These are phyloP conservation scores for Hemerocallis citrina DNA, from an alignment of 106 monocot genomes.

Conservation along the genomic window DNA sequence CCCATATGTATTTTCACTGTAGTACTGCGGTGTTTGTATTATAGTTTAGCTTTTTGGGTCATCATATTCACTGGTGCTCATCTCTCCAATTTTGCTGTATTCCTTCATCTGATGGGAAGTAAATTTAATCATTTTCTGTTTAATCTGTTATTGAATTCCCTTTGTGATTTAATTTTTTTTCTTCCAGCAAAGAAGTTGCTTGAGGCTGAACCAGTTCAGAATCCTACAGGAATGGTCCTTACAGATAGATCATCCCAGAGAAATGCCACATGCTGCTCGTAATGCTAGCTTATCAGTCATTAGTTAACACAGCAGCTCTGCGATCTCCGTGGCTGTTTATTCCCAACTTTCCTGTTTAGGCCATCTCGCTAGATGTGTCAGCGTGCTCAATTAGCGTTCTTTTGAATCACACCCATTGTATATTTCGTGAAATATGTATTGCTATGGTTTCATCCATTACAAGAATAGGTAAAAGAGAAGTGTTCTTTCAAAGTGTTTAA, in stretches of 20 bases:
- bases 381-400: not conserved
- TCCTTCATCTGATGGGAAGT: no score
- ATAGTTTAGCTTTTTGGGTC: no score
- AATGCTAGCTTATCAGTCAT: not conserved
- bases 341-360: not conserved
- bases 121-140: no score
- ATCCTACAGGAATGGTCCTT: constrained; percentile 12
- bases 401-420: not conserved
- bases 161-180: no score
- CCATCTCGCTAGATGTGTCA: not conserved
- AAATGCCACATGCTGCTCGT: constrained; percentile 6
- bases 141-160: no score
- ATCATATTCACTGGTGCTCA: no score
- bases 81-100: no score
- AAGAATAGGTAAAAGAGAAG: not conserved
- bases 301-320: not conserved
- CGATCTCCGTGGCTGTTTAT: not conserved
- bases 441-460: not conserved
- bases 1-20: no score
- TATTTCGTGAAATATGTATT: not conserved
- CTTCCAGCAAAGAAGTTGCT: constrained; percentile 20
- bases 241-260: not conserved
- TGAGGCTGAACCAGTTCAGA: constrained; percentile 14
- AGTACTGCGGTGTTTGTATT: no score
- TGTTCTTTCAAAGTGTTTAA: not conserved